These are phyloP conservation scores for Asterionellopsis glacialis DNA, from an alignment of 108 stramenopile species.

Conservation along the genomic window DNA sequence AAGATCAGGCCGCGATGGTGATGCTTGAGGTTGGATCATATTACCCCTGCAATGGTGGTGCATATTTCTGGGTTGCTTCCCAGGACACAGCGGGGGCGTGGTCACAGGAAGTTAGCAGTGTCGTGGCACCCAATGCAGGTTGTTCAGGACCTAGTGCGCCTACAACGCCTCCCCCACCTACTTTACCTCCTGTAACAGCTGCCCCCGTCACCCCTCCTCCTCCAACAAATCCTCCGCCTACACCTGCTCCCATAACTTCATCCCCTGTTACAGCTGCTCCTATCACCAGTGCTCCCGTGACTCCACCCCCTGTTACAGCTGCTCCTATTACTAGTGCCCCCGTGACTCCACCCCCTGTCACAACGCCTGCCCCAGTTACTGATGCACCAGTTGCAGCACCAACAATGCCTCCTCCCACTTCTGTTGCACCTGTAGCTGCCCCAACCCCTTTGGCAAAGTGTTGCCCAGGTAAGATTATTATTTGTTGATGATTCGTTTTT, in stretches of 20 bases:
- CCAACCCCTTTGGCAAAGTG: no score
- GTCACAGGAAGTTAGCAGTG: conserved; percentile 20
- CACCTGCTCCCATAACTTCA: neutral
- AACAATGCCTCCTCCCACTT: neutral
- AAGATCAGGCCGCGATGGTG: conserved; percentile 25
- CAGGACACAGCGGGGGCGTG: conserved; percentile 39
- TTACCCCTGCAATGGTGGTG: conserved; percentile 45
- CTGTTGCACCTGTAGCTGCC: neutral
- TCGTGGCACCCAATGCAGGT: conserved; percentile 13
- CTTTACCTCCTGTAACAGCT: neutral
- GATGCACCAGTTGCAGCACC: neutral
- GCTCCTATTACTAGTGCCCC: neutral
- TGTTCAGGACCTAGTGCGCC: conserved; percentile 9
- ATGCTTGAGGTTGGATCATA: conserved; percentile 18
- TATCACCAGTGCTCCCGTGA: neutral
- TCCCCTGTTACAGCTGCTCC: no score
- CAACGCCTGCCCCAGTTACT: neutral
- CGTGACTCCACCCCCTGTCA: neutral
- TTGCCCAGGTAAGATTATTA: no score
- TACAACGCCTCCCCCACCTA: neutral
- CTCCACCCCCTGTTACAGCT: neutral
- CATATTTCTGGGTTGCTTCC: conserved; percentile 50
- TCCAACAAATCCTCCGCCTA: no score
- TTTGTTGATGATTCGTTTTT: no score
- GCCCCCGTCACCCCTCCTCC: neutral